phyloP scores from a whole-genome alignment of 352 stramenopile species.

The Phytophthora fragariaefolia region DNA sequence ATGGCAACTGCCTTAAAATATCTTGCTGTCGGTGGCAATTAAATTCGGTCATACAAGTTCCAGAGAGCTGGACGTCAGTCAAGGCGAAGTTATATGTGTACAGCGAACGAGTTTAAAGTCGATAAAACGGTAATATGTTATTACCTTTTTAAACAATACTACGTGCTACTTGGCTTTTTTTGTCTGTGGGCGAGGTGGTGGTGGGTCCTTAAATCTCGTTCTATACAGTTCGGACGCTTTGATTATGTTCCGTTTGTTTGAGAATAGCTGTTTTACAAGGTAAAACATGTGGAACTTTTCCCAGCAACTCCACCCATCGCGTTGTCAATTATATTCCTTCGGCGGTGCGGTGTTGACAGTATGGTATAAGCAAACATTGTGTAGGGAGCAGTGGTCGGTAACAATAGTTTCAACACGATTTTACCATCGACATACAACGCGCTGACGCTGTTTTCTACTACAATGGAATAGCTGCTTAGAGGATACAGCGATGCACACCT shows the following conservation, averaged over 20 bases:
- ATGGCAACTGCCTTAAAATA: not conserved
- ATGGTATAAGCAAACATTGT: slow-evolving; percentile 21
- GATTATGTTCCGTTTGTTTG: not conserved
- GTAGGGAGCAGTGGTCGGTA: slow-evolving; percentile 16
- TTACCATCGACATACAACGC: slow-evolving; percentile 26
- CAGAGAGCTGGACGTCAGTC: not conserved
- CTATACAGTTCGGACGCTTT: slow-evolving; percentile 9
- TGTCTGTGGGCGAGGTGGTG: not conserved
- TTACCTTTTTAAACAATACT: not conserved
- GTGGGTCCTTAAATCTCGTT: not conserved
- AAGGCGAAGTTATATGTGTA: not conserved
- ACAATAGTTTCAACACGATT: slow-evolving; percentile 12
- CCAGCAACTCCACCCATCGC: slow-evolving; percentile 16
- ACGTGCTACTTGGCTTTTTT: not conserved
- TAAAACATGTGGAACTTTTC: slow-evolving; percentile 28
- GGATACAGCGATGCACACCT: not conserved
- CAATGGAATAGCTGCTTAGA: not conserved
- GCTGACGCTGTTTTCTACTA: slow-evolving; percentile 8
- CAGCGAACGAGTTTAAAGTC: not conserved
- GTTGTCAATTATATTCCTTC: slow-evolving; percentile 6
- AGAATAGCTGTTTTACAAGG: slow-evolving; percentile 1
- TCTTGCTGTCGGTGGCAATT: slow-evolving; percentile 4
- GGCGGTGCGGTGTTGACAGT: slow-evolving; percentile 1
- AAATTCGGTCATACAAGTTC: not conserved
- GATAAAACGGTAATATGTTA: not conserved